Conservation (phyloP, 768 basidiomycete genomes). For the Mycena rebaudengoi region DNA sequence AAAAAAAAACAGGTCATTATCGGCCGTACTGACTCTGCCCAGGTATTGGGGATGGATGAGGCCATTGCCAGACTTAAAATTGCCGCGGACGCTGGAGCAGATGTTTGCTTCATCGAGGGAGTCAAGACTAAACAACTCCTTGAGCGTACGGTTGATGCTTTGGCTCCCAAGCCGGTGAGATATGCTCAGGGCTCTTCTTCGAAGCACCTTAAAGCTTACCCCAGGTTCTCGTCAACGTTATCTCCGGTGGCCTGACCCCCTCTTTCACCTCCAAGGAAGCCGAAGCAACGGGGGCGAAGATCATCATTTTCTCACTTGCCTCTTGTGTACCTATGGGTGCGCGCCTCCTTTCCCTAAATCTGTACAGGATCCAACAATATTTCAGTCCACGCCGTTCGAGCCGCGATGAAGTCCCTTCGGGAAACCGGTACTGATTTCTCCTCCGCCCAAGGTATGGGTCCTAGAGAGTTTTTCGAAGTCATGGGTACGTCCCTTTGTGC, state of each 20-base stretch:
- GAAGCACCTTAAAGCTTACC: neutral
- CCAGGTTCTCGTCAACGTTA: constrained; percentile 79
- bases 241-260: constrained; percentile 80
- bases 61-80: constrained; percentile 71
- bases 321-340: constrained; percentile 81
- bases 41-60: constrained; percentile 83
- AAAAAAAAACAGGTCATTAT: constrained; percentile 61
- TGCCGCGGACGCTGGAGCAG: constrained; percentile 77
- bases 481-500: constrained; percentile 58
- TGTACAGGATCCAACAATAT: too few species aligned
- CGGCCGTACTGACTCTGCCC: constrained; percentile 81
- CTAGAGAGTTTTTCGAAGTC: constrained; percentile 79
- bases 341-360: too few species aligned
- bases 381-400: constrained; percentile 80
- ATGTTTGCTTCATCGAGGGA: constrained; percentile 86
- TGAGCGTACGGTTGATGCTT: constrained; percentile 66
- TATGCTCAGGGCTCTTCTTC: neutral
- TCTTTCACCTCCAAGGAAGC: constrained; percentile 77
- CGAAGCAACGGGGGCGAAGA: constrained; percentile 75
- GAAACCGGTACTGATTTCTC: constrained; percentile 80
- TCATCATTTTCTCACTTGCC: constrained; percentile 82
- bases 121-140: constrained; percentile 75
- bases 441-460: constrained; percentile 72
- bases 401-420: constrained; percentile 79
- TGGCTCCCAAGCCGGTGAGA: constrained; percentile 75